Evolutionary conservation across 768 basidiomycete species (phyloP).

Genomic region (Rhodotorula kratochvilovae): DNA sequence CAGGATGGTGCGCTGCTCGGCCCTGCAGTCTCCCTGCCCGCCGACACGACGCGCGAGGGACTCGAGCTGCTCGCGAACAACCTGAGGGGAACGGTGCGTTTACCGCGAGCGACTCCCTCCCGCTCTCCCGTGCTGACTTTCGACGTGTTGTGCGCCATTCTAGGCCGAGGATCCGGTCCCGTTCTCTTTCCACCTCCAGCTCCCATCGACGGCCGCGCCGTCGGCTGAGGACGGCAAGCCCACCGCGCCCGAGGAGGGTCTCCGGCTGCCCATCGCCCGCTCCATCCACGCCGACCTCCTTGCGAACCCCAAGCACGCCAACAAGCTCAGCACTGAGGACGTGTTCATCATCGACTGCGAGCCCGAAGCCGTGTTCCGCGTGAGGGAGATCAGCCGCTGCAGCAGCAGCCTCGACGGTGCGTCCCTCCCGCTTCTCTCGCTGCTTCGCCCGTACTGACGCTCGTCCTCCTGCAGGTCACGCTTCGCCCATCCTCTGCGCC

Average conservation of each 20-base stretch:
- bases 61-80: constrained; percentile 86
- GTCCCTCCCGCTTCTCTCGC: not conserved
- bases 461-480: constrained; percentile 60
- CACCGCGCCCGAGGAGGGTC: constrained; percentile 24
- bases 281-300: constrained; percentile 64
- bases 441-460: not conserved
- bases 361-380: constrained; percentile 91
- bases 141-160: too few relatives aligned
- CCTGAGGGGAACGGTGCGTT: constrained; percentile 64
- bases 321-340: constrained; percentile 72
- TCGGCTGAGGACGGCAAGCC: not conserved
- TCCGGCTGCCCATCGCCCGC: constrained; percentile 69
- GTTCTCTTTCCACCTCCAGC: constrained; percentile 78
- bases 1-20: constrained; percentile 76
- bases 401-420: constrained; percentile 51
- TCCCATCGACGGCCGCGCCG: constrained; percentile 56
- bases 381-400: constrained; percentile 87
- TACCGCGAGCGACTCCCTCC: not conserved
- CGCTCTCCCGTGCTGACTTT: constrained; percentile 10
- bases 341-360: constrained; percentile 82
- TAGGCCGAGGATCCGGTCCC: constrained; percentile 75
- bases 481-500: constrained; percentile 87
- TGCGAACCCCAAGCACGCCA: constrained; percentile 53
- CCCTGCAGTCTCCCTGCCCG: constrained; percentile 81
- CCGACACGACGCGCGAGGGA: constrained; percentile 75